These are phyloP conservation scores for Aspergillus sergii DNA, from an alignment of 2,329 filamentous ascomycete genomes.

Conservation along the genomic window DNA sequence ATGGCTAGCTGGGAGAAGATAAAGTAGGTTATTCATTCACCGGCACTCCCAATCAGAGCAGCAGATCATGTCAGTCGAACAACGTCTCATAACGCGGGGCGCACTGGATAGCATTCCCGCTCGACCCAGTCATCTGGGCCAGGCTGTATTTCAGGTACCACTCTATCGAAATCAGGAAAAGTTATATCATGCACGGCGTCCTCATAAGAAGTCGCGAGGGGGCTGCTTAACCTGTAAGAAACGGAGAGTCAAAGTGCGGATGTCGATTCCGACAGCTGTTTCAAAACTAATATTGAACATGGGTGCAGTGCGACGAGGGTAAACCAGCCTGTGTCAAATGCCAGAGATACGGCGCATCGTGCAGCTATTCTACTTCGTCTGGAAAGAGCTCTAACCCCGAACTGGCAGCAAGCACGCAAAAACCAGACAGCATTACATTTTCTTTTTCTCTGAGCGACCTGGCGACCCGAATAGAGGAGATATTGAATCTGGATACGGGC, in stretches of 20 bases:
- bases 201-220: conserved; percentile 31
- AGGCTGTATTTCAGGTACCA: conserved; percentile 17
- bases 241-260: conserved; percentile 32
- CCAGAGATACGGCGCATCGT: conserved; percentile 24
- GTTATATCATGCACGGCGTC: conserved; percentile 18
- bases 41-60: not conserved
- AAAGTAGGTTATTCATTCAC: accelerated
- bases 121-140: not conserved
- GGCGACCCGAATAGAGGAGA: conserved; percentile 14
- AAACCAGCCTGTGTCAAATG: conserved; percentile 31
- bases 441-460: conserved; percentile 23
- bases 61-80: not conserved
- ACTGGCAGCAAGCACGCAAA: not conserved
- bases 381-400: not conserved
- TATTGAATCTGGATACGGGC: conserved; percentile 9
- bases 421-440: conserved; percentile 11
- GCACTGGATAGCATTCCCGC: not conserved
- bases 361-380: conserved; percentile 20
- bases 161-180: not conserved
- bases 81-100: not conserved
- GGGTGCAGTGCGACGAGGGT: conserved; percentile 32
- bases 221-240: conserved; percentile 34
- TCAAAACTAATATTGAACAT: not conserved
- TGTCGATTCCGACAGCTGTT: not conserved
- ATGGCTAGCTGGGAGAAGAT: no score